Conservation (phyloP, 2,329 filamentous ascomycete species). For the Exophiala spinifera region DNA sequence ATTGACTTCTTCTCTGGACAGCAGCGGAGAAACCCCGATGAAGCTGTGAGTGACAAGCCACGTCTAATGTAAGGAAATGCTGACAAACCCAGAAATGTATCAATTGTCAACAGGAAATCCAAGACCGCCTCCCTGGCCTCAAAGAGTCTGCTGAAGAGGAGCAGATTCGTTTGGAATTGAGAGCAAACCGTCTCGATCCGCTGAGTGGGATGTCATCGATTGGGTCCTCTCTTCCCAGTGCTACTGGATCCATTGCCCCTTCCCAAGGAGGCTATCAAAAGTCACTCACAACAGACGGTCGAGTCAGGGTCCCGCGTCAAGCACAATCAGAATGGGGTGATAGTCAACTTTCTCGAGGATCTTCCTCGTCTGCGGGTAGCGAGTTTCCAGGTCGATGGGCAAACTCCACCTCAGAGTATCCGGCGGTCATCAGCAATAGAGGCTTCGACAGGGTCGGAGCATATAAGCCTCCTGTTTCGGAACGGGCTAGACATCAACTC, state of each 20-base stretch:
- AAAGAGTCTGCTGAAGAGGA: slow-evolving; percentile 33
- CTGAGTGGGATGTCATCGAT: slow-evolving; percentile 6
- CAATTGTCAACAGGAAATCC: slow-evolving; percentile 36
- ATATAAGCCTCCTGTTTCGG: slow-evolving; percentile 7
- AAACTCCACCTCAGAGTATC: slow-evolving; percentile 1
- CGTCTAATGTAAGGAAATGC: neutral
- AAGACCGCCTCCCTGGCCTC: slow-evolving; percentile 33
- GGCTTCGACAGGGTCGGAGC: slow-evolving; percentile 8
- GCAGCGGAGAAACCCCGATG: slow-evolving; percentile 46
- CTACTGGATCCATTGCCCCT: neutral
- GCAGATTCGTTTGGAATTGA: slow-evolving; percentile 26
- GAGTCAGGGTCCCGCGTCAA: slow-evolving; percentile 3
- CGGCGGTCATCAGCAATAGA: neutral
- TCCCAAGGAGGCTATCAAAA: neutral
- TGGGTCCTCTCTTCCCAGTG: slow-evolving; percentile 12
- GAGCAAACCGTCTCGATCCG: neutral
- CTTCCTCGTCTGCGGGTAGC: slow-evolving; percentile 1
- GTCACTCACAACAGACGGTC: neutral
- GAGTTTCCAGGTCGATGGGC: neutral
- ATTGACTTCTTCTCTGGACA: slow-evolving; percentile 50
- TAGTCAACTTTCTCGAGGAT: neutral
- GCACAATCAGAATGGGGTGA: slow-evolving; percentile 11
- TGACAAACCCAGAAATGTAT: slow-evolving; percentile 40
- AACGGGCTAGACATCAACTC: slow-evolving; percentile 9
- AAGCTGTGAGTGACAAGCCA: slow-evolving; percentile 39